Conservation (phyloP, 176 grass and related monocot genomes). For the Oryza australiensis region DNA sequence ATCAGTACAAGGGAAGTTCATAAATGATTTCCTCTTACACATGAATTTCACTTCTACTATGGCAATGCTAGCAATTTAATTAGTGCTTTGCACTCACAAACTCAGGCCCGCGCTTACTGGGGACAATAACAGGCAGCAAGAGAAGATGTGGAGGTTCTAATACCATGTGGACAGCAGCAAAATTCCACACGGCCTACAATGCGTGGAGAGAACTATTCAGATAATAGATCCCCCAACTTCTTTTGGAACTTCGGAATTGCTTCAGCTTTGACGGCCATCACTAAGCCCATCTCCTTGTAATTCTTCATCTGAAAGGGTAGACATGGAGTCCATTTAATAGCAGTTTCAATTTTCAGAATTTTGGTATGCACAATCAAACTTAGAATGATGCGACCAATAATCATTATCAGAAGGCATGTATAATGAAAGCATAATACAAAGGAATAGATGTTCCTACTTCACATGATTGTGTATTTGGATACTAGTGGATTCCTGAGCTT, state of each 20-base stretch:
- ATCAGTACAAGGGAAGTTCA: not conserved
- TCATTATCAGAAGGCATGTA: not conserved
- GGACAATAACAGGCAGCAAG: not conserved
- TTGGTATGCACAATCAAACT: not conserved
- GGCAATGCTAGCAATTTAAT: not conserved
- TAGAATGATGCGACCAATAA: not conserved
- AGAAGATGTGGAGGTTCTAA: not conserved
- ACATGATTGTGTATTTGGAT: not conserved
- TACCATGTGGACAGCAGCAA: constrained; percentile 2
- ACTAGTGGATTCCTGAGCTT: not conserved
- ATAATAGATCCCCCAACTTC: constrained; percentile 50
- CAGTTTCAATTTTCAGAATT: not conserved
- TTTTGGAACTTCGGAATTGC: constrained; percentile 51
- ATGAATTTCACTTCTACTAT: not conserved
- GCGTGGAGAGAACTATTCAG: constrained; percentile 9
- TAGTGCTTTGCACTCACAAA: not conserved
- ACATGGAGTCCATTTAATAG: not conserved
- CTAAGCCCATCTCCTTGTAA: constrained; percentile 77
- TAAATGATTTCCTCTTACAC: not conserved
- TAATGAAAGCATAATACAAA: not conserved
- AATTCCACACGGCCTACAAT: not conserved
- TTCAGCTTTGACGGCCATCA: constrained; percentile 67
- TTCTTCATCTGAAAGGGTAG: constrained; percentile 68
- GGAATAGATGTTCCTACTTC: constrained; percentile 1
- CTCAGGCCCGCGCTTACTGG: not conserved